Conservation (phyloP, 768 basidiomycete genomes). For the Boletus sp. region DNA sequence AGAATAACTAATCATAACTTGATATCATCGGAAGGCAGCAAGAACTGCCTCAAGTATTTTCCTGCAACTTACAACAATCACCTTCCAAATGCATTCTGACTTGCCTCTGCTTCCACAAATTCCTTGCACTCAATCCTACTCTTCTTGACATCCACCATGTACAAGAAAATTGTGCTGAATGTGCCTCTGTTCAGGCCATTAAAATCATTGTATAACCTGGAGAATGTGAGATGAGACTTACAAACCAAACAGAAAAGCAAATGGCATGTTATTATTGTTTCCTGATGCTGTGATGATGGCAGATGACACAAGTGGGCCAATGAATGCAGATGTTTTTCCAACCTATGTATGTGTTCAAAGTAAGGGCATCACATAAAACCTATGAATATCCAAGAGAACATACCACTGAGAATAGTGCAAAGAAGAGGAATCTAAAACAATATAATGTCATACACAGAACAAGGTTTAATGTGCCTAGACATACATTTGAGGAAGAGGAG, state of each 20-base stretch:
- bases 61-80: not conserved
- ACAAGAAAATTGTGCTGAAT: slow-evolving; percentile 50
- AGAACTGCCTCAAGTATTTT: too few relatives aligned
- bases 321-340: slow-evolving; percentile 74
- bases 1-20: not conserved
- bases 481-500: slow-evolving; percentile 67
- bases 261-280: slow-evolving; percentile 73
- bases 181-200: slow-evolving; percentile 8
- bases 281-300: slow-evolving; percentile 67
- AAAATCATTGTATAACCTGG: not conserved
- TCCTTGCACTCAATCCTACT: slow-evolving; percentile 60
- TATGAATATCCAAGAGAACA: slow-evolving; percentile 5
- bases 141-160: slow-evolving; percentile 60
- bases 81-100: slow-evolving; percentile 35
- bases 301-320: slow-evolving; percentile 70
- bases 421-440: slow-evolving; percentile 58
- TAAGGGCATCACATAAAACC: not conserved
- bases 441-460: not conserved
- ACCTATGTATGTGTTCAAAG: slow-evolving; percentile 39
- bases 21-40: not conserved
- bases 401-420: slow-evolving; percentile 71
- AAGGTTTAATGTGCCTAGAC: slow-evolving; percentile 4
- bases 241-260: slow-evolving; percentile 69
- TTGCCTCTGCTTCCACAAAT: slow-evolving; percentile 55
- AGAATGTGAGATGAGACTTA: slow-evolving; percentile 32